Conservation (phyloP, 108 stramenopile genomes). For the Cylindrotheca fusiformis region DNA sequence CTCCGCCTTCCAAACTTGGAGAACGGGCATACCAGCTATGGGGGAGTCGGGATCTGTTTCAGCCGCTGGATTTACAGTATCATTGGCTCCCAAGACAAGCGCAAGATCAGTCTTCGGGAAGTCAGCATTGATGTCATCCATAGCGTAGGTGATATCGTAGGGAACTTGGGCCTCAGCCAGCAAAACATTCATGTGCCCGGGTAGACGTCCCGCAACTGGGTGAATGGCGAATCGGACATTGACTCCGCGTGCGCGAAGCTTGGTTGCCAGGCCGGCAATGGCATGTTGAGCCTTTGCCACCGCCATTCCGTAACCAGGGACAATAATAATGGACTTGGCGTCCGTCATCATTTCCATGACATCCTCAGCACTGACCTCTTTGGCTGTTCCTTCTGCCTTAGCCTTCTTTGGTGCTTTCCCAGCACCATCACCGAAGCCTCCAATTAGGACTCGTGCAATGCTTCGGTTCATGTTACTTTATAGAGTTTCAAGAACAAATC, state of each 20-base stretch:
- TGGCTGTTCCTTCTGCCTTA: constrained; percentile 36
- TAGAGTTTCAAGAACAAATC: no score
- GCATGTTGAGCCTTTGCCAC: constrained; percentile 83
- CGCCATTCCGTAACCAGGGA: constrained; percentile 87
- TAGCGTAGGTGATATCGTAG: constrained; percentile 58
- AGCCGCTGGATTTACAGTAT: constrained; percentile 86
- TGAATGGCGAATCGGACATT: constrained; percentile 81
- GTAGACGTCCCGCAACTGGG: constrained; percentile 87
- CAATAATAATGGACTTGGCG: constrained; percentile 74
- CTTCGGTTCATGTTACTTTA: no score
- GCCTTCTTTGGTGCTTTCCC: constrained; percentile 19
- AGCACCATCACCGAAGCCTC: constrained; percentile 58
- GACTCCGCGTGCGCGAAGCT: constrained; percentile 62
- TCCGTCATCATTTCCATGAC: constrained; percentile 50
- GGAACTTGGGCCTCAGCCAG: constrained; percentile 86
- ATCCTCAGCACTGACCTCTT: constrained; percentile 45
- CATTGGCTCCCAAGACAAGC: constrained; percentile 51
- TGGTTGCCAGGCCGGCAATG: constrained; percentile 61
- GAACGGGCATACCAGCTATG: constrained; percentile 77
- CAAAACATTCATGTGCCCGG: constrained; percentile 81
- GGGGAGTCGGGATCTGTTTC: constrained; percentile 75
- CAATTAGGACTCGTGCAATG: constrained; percentile 70
- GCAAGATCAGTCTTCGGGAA: constrained; percentile 63
- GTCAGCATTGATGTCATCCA: constrained; percentile 60
- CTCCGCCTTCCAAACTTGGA: constrained; percentile 74